phyloP scores from a whole-genome alignment of 2,329 filamentous ascomycete genomes.

The Botrytis squamosa region DNA sequence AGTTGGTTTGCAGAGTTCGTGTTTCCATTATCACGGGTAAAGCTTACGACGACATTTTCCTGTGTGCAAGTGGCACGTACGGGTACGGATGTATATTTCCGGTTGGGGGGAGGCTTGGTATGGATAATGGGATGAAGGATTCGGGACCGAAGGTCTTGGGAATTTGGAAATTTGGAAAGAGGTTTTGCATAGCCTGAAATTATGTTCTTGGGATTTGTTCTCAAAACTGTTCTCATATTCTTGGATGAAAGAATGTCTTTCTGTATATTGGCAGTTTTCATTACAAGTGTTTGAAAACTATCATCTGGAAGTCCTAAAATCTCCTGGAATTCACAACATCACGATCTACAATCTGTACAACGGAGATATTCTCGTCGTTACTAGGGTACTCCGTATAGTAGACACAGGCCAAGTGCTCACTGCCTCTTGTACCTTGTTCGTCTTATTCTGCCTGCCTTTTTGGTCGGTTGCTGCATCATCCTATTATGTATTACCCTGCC shows the following conservation, averaged over 20 bases:
- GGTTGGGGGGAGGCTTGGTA: not conserved
- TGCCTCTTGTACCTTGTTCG: not conserved
- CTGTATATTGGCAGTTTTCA: not conserved
- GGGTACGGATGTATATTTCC: not conserved
- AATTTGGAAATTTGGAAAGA: not conserved
- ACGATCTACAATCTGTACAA: not conserved
- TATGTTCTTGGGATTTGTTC: not conserved
- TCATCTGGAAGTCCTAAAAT: not conserved
- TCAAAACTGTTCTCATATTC: not conserved
- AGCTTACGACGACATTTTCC: slow-evolving; percentile 18
- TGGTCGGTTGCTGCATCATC: not conserved
- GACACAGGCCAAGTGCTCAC: not conserved
- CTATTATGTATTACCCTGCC: not conserved
- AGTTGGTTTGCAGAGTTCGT: not conserved
- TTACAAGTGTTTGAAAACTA: not conserved
- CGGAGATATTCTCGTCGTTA: not conserved
- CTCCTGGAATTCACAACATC: not conserved
- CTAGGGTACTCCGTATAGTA: not conserved
- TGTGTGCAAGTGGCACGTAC: slow-evolving; percentile 2
- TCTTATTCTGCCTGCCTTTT: not conserved
- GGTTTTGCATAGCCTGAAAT: not conserved
- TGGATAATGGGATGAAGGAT: not conserved
- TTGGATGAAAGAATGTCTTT: not conserved
- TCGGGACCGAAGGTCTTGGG: not conserved
- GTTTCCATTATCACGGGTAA: slow-evolving; percentile 13